phyloP scores from a whole-genome alignment of 148 eudicot genomes.

The Rhododendron kiyosumense region DNA sequence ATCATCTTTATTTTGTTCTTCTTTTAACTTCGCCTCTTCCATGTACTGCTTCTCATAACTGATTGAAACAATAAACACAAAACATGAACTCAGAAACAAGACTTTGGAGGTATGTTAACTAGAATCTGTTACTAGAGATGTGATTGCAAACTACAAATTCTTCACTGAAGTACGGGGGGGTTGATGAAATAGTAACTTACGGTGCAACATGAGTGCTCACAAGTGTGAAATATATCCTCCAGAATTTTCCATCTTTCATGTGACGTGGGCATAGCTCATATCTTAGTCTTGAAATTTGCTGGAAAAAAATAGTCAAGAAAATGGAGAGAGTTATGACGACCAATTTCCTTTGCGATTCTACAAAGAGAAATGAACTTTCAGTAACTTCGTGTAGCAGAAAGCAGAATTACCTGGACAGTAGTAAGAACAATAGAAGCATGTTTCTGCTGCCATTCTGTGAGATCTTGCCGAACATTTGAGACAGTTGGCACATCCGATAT shows the following conservation, averaged over 20 bases:
- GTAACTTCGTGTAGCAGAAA: neutral
- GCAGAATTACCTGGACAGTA: slow-evolving; percentile 47
- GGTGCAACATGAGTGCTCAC: slow-evolving; percentile 59
- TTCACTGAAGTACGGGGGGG: neutral
- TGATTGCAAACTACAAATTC: neutral
- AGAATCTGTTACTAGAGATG: neutral
- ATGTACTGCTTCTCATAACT: slow-evolving; percentile 55
- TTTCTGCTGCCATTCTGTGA: slow-evolving; percentile 65
- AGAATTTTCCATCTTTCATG: slow-evolving; percentile 65
- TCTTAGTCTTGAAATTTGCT: slow-evolving; percentile 63
- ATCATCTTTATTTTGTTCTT: slow-evolving; percentile 43
- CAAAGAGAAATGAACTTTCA: neutral
- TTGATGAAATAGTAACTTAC: slow-evolving; percentile 32
- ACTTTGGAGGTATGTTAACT: neutral
- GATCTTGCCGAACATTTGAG: slow-evolving; percentile 69
- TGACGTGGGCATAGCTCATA: slow-evolving; percentile 65
- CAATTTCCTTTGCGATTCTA: neutral
- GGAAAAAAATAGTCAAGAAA: slow-evolving; percentile 17
- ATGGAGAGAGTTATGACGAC: neutral
- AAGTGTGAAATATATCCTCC: slow-evolving; percentile 66
- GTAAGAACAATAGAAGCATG: slow-evolving; percentile 59
- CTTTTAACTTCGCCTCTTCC: slow-evolving; percentile 40
- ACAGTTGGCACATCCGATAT: slow-evolving; percentile 53
- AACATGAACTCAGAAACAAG: neutral
- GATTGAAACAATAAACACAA: slow-evolving; percentile 1